phyloP scores from a whole-genome alignment of 768 basidiomycete species.

The Boletus pseudopeckii region DNA sequence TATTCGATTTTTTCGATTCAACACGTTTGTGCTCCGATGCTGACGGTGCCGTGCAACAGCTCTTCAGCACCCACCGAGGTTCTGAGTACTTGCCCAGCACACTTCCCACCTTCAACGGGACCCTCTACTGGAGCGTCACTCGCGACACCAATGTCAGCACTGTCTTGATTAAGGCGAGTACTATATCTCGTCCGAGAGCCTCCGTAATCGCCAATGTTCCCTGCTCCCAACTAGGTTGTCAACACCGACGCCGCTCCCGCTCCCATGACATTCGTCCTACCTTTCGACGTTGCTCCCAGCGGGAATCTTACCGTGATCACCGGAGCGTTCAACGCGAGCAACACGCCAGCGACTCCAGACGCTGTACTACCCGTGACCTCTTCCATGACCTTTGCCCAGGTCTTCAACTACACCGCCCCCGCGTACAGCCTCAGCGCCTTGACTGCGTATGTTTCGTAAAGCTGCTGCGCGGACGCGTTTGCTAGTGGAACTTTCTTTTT shows the following conservation, averaged over 20 bases:
- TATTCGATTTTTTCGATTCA: background rate
- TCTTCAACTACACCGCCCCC: slow-evolving; percentile 52
- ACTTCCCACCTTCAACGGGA: slow-evolving; percentile 44
- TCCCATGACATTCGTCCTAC: slow-evolving; percentile 47
- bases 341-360: slow-evolving; percentile 42
- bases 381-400: slow-evolving; percentile 45
- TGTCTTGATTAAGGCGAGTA: slow-evolving; percentile 54
- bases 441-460: background rate
- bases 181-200: background rate
- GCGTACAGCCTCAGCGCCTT: slow-evolving; percentile 38
- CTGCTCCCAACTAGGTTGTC: slow-evolving; percentile 39
- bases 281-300: slow-evolving; percentile 44
- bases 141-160: slow-evolving; percentile 19
- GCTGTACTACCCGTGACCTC: slow-evolving; percentile 15
- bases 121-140: slow-evolving; percentile 60
- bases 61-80: slow-evolving; percentile 60
- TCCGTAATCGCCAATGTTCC: background rate
- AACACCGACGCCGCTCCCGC: slow-evolving; percentile 43
- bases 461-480: background rate
- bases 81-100: slow-evolving; percentile 62
- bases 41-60: slow-evolving; percentile 29
- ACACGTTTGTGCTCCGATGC: background rate
- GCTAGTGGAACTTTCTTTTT: background rate
- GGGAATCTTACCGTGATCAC: slow-evolving; percentile 48
- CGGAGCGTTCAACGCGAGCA: slow-evolving; percentile 48